phyloP scores from a whole-genome alignment of 805 yeast species.

The Pichia pseudocactophila region DNA sequence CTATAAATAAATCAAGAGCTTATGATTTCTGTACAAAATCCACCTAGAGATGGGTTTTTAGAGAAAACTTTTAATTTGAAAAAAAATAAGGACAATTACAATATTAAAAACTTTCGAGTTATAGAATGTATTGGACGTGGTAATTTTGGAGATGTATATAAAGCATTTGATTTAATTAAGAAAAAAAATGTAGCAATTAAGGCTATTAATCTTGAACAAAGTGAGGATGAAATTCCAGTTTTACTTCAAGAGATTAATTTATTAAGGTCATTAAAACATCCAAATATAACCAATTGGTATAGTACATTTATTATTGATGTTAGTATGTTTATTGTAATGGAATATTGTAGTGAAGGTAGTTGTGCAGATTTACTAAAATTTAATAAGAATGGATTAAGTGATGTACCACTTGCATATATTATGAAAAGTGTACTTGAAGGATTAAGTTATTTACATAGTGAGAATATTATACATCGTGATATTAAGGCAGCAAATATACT shows the following conservation, averaged over 20 bases:
- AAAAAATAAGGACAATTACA: not conserved
- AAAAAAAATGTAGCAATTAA: constrained; percentile 69
- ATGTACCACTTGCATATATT: constrained; percentile 53
- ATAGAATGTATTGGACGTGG: constrained; percentile 69
- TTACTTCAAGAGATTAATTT: constrained; percentile 73
- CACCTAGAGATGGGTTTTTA: not conserved
- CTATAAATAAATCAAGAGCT: too few species aligned
- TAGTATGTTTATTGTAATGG: constrained; percentile 86
- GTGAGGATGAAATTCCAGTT: constrained; percentile 65
- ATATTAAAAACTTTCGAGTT: constrained; percentile 18
- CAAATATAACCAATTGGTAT: constrained; percentile 55
- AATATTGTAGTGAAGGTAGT: constrained; percentile 92
- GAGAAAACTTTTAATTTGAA: too few species aligned
- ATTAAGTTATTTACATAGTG: constrained; percentile 59
- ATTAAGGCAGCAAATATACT: constrained; percentile 89
- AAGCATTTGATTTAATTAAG: constrained; percentile 34
- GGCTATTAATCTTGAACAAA: constrained; percentile 69
- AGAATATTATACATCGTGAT: constrained; percentile 82
- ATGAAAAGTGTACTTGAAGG: constrained; percentile 60
- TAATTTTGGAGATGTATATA: constrained; percentile 80
- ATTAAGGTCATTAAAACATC: constrained; percentile 56
- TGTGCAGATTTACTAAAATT: constrained; percentile 64
- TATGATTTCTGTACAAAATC: too few species aligned
- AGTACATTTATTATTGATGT: constrained; percentile 58
- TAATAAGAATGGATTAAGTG: constrained; percentile 42